Conservation (phyloP, 352 stramenopile genomes). For the Phytophthora niederhauseri region DNA sequence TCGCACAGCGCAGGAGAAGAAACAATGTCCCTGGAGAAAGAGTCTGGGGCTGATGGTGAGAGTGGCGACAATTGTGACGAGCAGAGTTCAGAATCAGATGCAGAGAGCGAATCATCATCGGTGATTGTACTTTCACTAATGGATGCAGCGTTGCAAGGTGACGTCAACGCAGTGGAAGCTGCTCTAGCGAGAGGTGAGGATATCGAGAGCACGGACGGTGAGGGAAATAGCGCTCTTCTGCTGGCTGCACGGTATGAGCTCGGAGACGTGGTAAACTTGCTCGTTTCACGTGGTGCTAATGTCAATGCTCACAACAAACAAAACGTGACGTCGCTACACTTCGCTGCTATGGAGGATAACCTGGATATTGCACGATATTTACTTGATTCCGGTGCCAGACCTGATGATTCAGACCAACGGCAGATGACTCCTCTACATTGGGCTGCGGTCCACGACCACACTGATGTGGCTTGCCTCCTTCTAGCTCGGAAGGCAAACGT, state of each 20-base stretch:
- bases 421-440: slow-evolving; percentile 1
- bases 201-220: neutral
- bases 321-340: neutral
- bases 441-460: neutral
- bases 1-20: neutral
- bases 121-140: neutral
- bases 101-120: neutral
- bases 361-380: neutral
- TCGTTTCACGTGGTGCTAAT: neutral
- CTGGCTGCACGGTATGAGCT: neutral
- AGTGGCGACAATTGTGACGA: neutral
- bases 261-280: neutral
- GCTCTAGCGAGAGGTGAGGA: neutral
- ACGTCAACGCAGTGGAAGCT: neutral
- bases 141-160: neutral
- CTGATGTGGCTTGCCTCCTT: neutral
- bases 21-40: neutral
- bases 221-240: neutral
- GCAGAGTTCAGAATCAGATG: neutral
- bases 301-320: neutral
- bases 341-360: neutral
- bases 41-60: neutral
- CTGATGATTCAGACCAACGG: neutral
- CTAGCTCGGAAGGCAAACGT: neutral
- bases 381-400: slow-evolving; percentile 2